phyloP scores from a whole-genome alignment of 73 alveolate species.

The Uronychia setigera region DNA sequence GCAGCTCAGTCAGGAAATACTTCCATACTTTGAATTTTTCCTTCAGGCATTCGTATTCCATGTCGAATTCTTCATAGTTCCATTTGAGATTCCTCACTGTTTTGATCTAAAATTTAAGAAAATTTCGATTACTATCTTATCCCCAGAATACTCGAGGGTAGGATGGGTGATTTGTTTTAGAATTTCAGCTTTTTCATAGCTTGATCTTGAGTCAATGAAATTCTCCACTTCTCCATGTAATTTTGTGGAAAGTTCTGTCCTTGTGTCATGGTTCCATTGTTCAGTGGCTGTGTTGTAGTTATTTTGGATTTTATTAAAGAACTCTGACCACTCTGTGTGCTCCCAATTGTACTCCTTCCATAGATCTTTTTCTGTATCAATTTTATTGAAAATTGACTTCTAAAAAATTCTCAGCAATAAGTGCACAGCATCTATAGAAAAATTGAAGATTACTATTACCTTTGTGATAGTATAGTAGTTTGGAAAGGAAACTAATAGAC shows the following conservation, averaged over 20 bases:
- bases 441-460: not conserved
- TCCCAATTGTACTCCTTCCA: slow-evolving; percentile 32
- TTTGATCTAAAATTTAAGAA: not conserved
- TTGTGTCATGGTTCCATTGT: slow-evolving; percentile 57
- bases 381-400: slow-evolving; percentile 35
- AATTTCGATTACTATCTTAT: slow-evolving; percentile 27
- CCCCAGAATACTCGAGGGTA: slow-evolving; percentile 26
- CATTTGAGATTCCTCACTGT: slow-evolving; percentile 20
- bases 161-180: slow-evolving; percentile 21
- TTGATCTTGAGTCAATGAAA: slow-evolving; percentile 3
- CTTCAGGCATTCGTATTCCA: slow-evolving; percentile 10
- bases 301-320: slow-evolving; percentile 23
- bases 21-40: slow-evolving; percentile 32
- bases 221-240: slow-evolving; percentile 28
- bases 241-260: slow-evolving; percentile 32
- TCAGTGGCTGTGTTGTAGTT: slow-evolving; percentile 52
- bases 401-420: slow-evolving; percentile 46
- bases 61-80: slow-evolving; percentile 49
- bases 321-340: slow-evolving; percentile 49
- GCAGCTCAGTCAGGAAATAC: slow-evolving; percentile 37
- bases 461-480: slow-evolving; percentile 4
- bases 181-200: slow-evolving; percentile 20
- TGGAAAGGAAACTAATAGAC: slow-evolving; percentile 15
- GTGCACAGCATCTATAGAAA: slow-evolving; percentile 17
- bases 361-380: slow-evolving; percentile 43